Percentiles rank a stretch among this genome's conserved stretches.
phyloP scores from a whole-genome alignment of 2,329 filamentous ascomycete genomes.

The Biscogniauxia sp. region DNA sequence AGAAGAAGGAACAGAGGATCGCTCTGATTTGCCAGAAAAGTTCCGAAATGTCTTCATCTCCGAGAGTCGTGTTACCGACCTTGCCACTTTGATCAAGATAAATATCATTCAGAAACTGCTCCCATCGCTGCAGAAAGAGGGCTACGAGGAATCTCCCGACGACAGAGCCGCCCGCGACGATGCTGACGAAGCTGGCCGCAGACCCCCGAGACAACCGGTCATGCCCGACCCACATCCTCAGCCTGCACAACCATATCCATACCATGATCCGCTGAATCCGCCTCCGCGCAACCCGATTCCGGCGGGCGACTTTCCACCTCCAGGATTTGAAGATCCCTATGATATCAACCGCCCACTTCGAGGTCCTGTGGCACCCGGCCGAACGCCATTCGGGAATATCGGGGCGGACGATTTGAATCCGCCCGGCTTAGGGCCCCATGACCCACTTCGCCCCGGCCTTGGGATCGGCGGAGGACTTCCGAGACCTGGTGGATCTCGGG shows the following conservation, averaged over 20 bases:
- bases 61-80: conserved; percentile 61
- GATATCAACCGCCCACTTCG: conserved; percentile 71
- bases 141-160: conserved; percentile 63
- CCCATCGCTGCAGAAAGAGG: conserved; percentile 73
- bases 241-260: conserved; percentile 67
- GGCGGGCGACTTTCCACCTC: conserved; percentile 73
- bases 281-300: conserved; percentile 64
- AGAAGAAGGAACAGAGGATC: conserved; percentile 47
- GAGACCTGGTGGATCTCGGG: conserved; percentile 62
- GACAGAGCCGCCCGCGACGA: conserved; percentile 41
- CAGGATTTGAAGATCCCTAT: conserved; percentile 90
- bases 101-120: conserved; percentile 82
- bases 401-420: conserved; percentile 89
- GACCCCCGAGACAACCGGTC: conserved; percentile 38
- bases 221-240: conserved; percentile 51
- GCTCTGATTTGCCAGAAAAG: conserved; percentile 46
- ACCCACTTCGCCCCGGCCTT: conserved; percentile 71
- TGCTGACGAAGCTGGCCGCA: conserved; percentile 42
- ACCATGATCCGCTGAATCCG: conserved; percentile 63
- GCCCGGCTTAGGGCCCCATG: conserved; percentile 77
- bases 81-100: conserved; percentile 70
- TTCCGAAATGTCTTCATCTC: conserved; percentile 71
- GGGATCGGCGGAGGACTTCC: conserved; percentile 58
- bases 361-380: conserved; percentile 40
- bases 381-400: conserved; percentile 62